Evolutionary conservation across 768 basidiomycete genomes (phyloP), one percentile per base, ranked within the genome.

Genomic region (Boletellus ananiceps): DNA sequence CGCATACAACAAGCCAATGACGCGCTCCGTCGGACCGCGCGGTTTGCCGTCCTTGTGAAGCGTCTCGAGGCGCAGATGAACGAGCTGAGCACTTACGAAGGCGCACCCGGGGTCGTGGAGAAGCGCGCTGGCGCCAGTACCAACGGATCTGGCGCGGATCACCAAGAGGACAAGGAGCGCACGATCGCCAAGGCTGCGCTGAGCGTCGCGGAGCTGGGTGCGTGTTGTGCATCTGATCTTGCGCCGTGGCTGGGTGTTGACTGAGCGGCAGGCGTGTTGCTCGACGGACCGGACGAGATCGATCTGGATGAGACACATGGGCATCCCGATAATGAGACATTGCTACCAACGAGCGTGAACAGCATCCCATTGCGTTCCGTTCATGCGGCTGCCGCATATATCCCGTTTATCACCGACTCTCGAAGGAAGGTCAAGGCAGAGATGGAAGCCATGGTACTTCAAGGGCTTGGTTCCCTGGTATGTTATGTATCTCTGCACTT

Each of bases 111-210:
- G 29, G 29, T 7, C 29, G 29, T 4, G 29, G 29, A 29, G 29
- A 29, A 29, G 29, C 29, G 23, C 5, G 6, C 18, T 14, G 25
- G 38, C 15, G 9, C 13, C 12, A 29, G 23, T 27, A 14, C 9
- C 32, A 48, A 33, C 11, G 45, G 50, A 19, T 11, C 35, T 6
- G 44, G 21, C 3, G 54, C 38, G 48, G 81, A 79, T 25, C 63
- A 72, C 31, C 86, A 86, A 58, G 86, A 90, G 25, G 88, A 91
- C 56, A 84, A 83, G 65, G 94, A 96, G 61, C 77, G 95, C 8
- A 81, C 81, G 14, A 83, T 97, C 59, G 87, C 93, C 2, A 94
- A 94, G 67, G 94, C 95, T 2, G 95, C 94, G n/a, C 71, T 97
- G 58, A 93, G 83, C 34, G 83, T 98, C 8, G 91, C 94, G 0